These are phyloP conservation scores for Neoarthrinium moseri DNA, from an alignment of 2,329 filamentous ascomycete species.

Conservation along the genomic window DNA sequence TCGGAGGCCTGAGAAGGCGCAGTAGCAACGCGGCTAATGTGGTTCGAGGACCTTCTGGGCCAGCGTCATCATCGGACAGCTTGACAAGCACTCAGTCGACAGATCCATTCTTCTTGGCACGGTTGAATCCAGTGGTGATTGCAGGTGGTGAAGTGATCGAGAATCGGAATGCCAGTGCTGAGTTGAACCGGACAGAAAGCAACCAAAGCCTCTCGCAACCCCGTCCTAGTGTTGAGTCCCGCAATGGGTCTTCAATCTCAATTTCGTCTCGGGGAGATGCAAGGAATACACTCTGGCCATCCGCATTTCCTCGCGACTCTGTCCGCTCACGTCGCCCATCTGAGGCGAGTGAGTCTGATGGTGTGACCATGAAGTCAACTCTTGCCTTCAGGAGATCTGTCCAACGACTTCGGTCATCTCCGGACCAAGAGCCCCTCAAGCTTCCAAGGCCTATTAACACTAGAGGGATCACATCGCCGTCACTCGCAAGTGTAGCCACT, in stretches of 20 bases:
- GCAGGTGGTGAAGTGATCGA: conserved; percentile 61
- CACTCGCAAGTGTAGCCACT: conserved; percentile 56
- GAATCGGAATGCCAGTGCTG: conserved; percentile 54
- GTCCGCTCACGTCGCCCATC: conserved; percentile 43
- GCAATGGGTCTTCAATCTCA: conserved; percentile 39
- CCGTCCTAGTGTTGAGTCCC: conserved; percentile 44
- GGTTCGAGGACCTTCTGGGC: conserved; percentile 41
- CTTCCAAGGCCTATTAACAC: conserved; percentile 55
- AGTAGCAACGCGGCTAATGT: conserved; percentile 58
- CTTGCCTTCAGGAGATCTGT: conserved; percentile 55
- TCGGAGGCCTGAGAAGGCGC: conserved; percentile 60
- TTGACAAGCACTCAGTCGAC: conserved; percentile 39
- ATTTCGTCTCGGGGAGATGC: conserved; percentile 37
- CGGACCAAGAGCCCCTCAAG: conserved; percentile 40
- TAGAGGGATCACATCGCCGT: conserved; percentile 40
- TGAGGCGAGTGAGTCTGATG: conserved; percentile 57
- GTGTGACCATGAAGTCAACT: conserved; percentile 44
- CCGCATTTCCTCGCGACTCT: conserved; percentile 43
- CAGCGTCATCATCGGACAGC: conserved; percentile 51
- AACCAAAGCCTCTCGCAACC: conserved; percentile 42
- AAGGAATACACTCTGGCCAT: conserved; percentile 52
- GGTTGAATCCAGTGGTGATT: conserved; percentile 66
- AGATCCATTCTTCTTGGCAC: conserved; percentile 59
- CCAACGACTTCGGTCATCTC: conserved; percentile 46
- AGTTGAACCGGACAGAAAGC: conserved; percentile 48